Evolutionary conservation across 768 basidiomycete species (phyloP).

Genomic region (Suillus fuscotomentosus): DNA sequence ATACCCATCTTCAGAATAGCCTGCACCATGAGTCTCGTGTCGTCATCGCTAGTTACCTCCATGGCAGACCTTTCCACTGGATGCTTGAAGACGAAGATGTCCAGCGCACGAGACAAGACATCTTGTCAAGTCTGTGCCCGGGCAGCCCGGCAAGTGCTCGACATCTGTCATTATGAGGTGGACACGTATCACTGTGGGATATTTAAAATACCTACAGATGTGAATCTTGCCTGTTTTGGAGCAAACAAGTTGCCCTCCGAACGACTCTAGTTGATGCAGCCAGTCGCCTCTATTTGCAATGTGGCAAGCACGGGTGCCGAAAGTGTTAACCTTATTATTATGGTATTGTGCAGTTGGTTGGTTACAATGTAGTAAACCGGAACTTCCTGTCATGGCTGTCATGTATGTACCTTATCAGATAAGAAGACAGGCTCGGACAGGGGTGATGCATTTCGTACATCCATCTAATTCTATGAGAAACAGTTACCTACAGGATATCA

Average conservation of each 20-base stretch:
- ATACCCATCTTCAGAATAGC: constrained; percentile 61
- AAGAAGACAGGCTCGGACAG: background rate
- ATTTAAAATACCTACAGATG: background rate
- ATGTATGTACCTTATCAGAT: background rate
- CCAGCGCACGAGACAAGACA: constrained; percentile 63
- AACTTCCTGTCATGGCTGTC: background rate
- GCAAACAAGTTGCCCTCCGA: background rate
- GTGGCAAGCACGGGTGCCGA: background rate
- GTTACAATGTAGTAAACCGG: background rate
- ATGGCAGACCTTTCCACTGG: constrained; percentile 13
- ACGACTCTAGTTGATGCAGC: background rate
- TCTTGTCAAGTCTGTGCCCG: constrained; percentile 44
- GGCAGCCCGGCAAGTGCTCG: constrained; percentile 48
- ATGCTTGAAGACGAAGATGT: constrained; percentile 58
- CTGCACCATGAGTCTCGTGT: constrained; percentile 47
- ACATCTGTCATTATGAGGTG: background rate
- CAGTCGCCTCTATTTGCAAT: background rate
- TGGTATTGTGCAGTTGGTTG: background rate
- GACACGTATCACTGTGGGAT: background rate
- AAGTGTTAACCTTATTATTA: background rate
- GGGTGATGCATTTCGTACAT: background rate
- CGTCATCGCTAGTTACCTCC: constrained; percentile 38
- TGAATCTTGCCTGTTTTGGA: background rate
- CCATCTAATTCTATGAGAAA: background rate
- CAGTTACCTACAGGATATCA: background rate